Evolutionary conservation across 371 early-diverging fungal species (phyloP), one percentile per base, ranked within the genome.

Genomic region (Mortierella sp.): DNA sequence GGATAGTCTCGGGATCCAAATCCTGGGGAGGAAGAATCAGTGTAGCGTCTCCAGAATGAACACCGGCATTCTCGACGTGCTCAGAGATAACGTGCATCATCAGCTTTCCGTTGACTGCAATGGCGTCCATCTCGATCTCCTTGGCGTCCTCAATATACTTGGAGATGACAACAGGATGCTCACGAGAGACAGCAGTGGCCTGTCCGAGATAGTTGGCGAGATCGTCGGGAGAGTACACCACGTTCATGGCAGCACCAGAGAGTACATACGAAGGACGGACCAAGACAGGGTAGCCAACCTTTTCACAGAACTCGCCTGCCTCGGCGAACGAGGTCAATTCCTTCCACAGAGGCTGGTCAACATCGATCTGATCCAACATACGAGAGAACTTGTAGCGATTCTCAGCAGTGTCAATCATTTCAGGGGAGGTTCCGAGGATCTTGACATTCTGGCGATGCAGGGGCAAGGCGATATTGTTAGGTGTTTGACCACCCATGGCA

Each of bases 221-320:
- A 47, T 88, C 89, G n/a, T 86, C 86, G 18, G 84, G 83, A 21
- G 91, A 87, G 81, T 92, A 86, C n/a, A 91, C 96, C 12, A 95
- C 95, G 62, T 95, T 95, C 97, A 97, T 97, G 55, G 97, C 97
- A 6, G 96, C 97, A 51, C 97, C 97, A 13, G 95, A 95, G 27
- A 97, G 84, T 24, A 97, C 96, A 72, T 97, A 97, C 19, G 95
- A 94, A 18, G 97, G 97, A 58, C 97, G 93, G 23, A 96, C 91
- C 42, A 97, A 87, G 18, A 96, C 96, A 13, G 97, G 97, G 79
- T 91, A 96, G 12, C 92, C 92, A 41, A 96, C 96, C 8, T 82
- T 56, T 10, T 93, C 86, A 42, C 93, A 92, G 83, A 96, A 97
- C 16, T 63, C 59, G 30, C 83, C 80, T 8, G 96, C 96, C 49